These are phyloP conservation scores for Pezicula rhizophila DNA, from an alignment of 2,329 filamentous ascomycete genomes.

Conservation along the genomic window DNA sequence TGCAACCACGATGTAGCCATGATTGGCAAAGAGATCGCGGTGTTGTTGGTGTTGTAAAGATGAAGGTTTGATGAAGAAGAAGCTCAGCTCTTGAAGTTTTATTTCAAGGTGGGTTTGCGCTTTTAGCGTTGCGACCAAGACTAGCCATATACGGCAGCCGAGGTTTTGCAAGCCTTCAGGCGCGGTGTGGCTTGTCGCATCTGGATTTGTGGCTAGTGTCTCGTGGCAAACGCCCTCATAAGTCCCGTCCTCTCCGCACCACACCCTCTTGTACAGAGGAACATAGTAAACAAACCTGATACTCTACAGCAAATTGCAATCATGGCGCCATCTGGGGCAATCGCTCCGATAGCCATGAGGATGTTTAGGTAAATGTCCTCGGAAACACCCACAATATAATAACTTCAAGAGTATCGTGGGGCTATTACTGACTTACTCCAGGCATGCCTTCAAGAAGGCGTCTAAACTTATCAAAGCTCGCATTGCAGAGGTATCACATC, in stretches of 20 bases:
- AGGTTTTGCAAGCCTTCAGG: too few relatives aligned
- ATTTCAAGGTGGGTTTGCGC: too few relatives aligned
- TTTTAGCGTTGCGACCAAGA: too few relatives aligned
- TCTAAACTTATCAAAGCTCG: conserved; percentile 38
- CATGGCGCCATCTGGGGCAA: conserved; percentile 25
- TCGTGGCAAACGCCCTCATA: not conserved
- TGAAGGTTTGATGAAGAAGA: conserved; percentile 38
- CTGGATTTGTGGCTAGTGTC: conserved; percentile 26
- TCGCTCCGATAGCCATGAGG: conserved; percentile 27
- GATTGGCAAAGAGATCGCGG: not conserved
- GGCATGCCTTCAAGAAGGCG: conserved; percentile 41
- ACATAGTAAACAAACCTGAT: not conserved
- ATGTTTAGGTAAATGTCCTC: conserved; percentile 22
- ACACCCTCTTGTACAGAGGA: not conserved
- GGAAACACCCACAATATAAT: conserved; percentile 3
- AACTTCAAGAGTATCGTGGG: too few relatives aligned
- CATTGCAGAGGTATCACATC: conserved; percentile 33
- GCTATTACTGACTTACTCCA: conserved; percentile 18
- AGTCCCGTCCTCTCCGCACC: not conserved
- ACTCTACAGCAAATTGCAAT: conserved; percentile 34
- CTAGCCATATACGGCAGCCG: too few relatives aligned
- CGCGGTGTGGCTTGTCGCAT: not conserved
- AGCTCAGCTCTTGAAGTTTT: too few relatives aligned
- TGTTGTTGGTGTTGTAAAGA: conserved; percentile 58
- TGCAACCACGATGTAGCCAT: not conserved